Percentiles rank a stretch among this genome's conserved stretches.
Conservation (phyloP, 2,329 filamentous ascomycete species). For the Neonectria punicea region DNA sequence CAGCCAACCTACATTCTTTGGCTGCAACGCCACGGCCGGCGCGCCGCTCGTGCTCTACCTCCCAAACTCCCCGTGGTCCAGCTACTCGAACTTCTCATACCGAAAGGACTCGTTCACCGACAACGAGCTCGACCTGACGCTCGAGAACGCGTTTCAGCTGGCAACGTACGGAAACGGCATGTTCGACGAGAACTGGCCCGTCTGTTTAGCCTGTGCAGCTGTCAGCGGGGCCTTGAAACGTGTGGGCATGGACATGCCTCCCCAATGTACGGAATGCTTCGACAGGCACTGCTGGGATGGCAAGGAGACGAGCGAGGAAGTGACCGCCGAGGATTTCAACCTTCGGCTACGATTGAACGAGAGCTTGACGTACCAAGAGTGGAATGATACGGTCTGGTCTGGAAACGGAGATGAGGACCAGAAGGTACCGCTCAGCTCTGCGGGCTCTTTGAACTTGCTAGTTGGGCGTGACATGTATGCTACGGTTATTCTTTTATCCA, state of each 20-base stretch:
- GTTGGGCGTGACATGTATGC: background rate
- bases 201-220: conserved; percentile 84
- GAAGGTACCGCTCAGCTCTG: background rate
- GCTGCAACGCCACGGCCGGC: background rate
- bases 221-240: conserved; percentile 72
- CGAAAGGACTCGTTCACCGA: conserved; percentile 37
- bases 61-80: conserved; percentile 44
- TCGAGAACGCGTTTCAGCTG: conserved; percentile 78
- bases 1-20: background rate
- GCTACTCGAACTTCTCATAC: conserved; percentile 43
- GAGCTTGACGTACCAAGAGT: conserved; percentile 34
- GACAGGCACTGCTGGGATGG: background rate
- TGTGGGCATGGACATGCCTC: conserved; percentile 28
- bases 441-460: background rate
- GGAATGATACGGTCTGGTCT: conserved; percentile 37
- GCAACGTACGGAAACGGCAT: conserved; percentile 84
- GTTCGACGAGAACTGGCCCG: conserved; percentile 74
- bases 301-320: background rate
- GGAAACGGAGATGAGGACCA: background rate
- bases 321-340: conserved; percentile 28
- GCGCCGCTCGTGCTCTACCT: conserved; percentile 44
- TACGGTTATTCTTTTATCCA: background rate
- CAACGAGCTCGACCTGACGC: conserved; percentile 35
- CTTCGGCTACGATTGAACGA: conserved; percentile 33
- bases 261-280: conserved; percentile 42